Conservation (phyloP, 495 filamentous ascomycete genomes). For the Aspergillus biplanus region DNA sequence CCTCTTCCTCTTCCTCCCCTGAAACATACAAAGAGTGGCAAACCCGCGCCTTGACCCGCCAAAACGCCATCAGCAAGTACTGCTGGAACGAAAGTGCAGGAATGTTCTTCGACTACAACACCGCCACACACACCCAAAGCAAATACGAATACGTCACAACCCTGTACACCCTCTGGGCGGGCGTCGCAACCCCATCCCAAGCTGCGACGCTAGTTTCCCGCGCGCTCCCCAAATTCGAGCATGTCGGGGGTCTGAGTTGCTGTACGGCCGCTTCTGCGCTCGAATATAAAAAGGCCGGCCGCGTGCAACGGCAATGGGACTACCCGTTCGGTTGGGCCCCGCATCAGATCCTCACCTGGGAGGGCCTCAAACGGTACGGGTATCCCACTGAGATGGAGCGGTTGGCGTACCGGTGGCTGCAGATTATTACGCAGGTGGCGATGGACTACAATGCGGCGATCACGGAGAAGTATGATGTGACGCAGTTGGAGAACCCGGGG, state of each 20-base stretch:
- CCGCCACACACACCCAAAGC: background rate
- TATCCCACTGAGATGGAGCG: slow-evolving; percentile 4
- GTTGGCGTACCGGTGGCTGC: slow-evolving; percentile 4
- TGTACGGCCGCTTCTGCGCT: background rate
- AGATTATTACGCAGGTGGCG: slow-evolving; percentile 8
- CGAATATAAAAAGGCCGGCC: background rate
- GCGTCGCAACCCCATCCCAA: background rate
- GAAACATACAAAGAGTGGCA: slow-evolving; percentile 3
- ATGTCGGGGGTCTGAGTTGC: slow-evolving; percentile 3
- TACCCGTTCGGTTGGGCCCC: slow-evolving; percentile 10
- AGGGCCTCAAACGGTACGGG: slow-evolving; percentile 4
- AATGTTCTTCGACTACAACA: slow-evolving; percentile 10
- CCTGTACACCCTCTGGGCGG: slow-evolving; percentile 1
- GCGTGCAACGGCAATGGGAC: slow-evolving; percentile 4
- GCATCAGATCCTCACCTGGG: slow-evolving; percentile 6
- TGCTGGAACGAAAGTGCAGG: slow-evolving; percentile 1
- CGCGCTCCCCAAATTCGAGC: slow-evolving; percentile 2
- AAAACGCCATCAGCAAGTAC: background rate
- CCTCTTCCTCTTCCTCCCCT: background rate
- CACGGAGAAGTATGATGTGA: slow-evolving; percentile 12
- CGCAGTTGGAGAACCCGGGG: slow-evolving; percentile 2
- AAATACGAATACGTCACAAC: slow-evolving; percentile 9
- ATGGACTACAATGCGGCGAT: slow-evolving; percentile 9
- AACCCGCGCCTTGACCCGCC: background rate
- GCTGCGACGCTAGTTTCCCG: slow-evolving; percentile 1